Conservation (phyloP, 495 filamentous ascomycete species). For the Penicillium arizonense region DNA sequence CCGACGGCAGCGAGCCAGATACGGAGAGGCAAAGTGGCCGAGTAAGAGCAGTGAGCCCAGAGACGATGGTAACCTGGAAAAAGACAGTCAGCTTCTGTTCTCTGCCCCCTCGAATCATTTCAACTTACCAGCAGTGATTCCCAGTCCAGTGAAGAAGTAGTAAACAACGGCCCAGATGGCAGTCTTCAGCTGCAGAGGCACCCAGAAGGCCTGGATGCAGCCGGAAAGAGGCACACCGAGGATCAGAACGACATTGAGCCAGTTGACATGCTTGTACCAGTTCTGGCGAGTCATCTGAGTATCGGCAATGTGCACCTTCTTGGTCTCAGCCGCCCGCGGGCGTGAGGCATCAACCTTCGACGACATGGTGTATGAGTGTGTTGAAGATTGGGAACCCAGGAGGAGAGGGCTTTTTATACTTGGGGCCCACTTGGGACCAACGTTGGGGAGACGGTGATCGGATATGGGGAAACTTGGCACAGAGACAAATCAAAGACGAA, state of each 20-base stretch:
- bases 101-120: neutral
- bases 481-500: slow-evolving; percentile 16
- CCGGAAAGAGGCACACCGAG: slow-evolving; percentile 79
- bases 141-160: slow-evolving; percentile 89
- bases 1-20: slow-evolving; percentile 91
- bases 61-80: slow-evolving; percentile 77
- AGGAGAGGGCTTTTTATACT: slow-evolving; percentile 25
- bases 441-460: slow-evolving; percentile 28
- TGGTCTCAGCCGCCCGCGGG: slow-evolving; percentile 43
- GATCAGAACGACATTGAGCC: slow-evolving; percentile 87
- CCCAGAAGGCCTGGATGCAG: slow-evolving; percentile 75
- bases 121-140: slow-evolving; percentile 76
- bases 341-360: slow-evolving; percentile 34
- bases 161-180: slow-evolving; percentile 78
- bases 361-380: slow-evolving; percentile 32
- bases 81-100: slow-evolving; percentile 14
- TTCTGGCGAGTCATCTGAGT: slow-evolving; percentile 77
- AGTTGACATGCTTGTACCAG: slow-evolving; percentile 98
- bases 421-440: slow-evolving; percentile 28
- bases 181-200: slow-evolving; percentile 73
- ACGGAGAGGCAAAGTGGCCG: slow-evolving; percentile 80
- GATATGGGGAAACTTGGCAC: slow-evolving; percentile 19
- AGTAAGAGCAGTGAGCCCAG: slow-evolving; percentile 95
- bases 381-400: slow-evolving; percentile 2
- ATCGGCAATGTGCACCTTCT: slow-evolving; percentile 57